phyloP scores from a whole-genome alignment of 305 asterid species.

The Salvia sclarea region DNA sequence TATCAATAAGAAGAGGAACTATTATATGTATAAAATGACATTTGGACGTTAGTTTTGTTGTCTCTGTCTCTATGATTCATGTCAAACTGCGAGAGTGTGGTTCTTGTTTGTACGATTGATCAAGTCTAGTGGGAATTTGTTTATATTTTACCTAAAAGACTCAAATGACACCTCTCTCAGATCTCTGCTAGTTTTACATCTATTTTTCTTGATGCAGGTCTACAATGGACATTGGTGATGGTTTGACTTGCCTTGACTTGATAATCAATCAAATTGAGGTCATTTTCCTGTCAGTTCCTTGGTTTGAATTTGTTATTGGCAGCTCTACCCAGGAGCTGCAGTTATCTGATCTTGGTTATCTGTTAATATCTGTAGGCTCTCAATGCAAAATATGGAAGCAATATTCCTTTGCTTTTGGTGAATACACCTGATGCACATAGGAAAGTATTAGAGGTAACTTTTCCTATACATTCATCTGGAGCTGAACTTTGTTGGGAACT shows the following conservation, averaged over 20 bases:
- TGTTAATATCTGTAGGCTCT: slow-evolving; percentile 54
- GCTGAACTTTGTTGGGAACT: slow-evolving; percentile 35
- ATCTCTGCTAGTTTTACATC: slow-evolving; percentile 20
- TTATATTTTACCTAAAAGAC: slow-evolving; percentile 10
- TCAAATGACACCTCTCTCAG: slow-evolving; percentile 8
- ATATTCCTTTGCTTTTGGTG: slow-evolving; percentile 75
- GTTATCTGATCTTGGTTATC: slow-evolving; percentile 32
- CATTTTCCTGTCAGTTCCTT: slow-evolving; percentile 26
- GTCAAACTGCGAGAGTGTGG: slow-evolving; percentile 17
- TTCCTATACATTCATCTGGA: slow-evolving; percentile 31
- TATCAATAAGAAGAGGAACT: background rate
- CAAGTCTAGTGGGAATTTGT: slow-evolving; percentile 10
- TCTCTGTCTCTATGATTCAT: slow-evolving; percentile 11
- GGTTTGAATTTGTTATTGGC: slow-evolving; percentile 26
- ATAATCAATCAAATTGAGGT: slow-evolving; percentile 85
- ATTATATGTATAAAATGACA: background rate
- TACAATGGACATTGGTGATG: slow-evolving; percentile 57
- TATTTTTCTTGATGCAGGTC: slow-evolving; percentile 52
- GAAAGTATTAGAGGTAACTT: slow-evolving; percentile 64
- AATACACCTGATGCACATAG: slow-evolving; percentile 57
- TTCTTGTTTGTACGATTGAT: slow-evolving; percentile 8
- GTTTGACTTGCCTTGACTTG: slow-evolving; percentile 73
- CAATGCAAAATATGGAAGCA: slow-evolving; percentile 79
- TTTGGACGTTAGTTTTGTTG: background rate
- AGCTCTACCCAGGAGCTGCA: slow-evolving; percentile 25